phyloP scores from a whole-genome alignment of 345 rosid species.

The Eucalyptus guilfoylei region DNA sequence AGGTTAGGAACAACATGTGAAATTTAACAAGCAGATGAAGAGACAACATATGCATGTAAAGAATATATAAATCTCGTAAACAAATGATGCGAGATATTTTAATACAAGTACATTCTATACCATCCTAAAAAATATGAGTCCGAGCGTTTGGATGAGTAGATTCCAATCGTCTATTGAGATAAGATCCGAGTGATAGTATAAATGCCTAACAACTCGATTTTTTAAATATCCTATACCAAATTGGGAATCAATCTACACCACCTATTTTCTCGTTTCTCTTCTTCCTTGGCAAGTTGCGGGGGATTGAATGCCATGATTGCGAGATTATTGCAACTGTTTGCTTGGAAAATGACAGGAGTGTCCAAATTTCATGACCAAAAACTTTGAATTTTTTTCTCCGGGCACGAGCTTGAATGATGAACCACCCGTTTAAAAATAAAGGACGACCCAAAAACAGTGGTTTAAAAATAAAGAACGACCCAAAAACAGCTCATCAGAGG shows the following conservation, averaged over 20 bases:
- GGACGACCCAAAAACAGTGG: no score
- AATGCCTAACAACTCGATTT: neutral
- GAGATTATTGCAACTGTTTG: neutral
- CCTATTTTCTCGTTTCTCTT: neutral
- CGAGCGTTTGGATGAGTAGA: neutral
- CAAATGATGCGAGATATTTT: neutral
- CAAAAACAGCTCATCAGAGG: neutral
- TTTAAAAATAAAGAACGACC: no score
- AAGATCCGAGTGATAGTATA: neutral
- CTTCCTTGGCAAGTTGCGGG: no score
- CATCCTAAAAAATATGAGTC: neutral
- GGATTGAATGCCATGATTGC: no score
- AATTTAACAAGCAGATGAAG: neutral
- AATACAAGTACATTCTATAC: no score
- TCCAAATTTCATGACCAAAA: neutral
- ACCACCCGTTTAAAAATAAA: neutral
- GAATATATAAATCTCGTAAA: no score
- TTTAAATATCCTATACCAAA: neutral
- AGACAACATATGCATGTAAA: neutral
- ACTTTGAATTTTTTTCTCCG: neutral
- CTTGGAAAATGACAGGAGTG: neutral
- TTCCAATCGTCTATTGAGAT: neutral
- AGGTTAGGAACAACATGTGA: no score
- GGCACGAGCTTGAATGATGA: neutral
- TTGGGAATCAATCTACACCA: no score